phyloP scores from a whole-genome alignment of 2,329 filamentous ascomycete genomes.

The Ambrosiella xylebori region DNA sequence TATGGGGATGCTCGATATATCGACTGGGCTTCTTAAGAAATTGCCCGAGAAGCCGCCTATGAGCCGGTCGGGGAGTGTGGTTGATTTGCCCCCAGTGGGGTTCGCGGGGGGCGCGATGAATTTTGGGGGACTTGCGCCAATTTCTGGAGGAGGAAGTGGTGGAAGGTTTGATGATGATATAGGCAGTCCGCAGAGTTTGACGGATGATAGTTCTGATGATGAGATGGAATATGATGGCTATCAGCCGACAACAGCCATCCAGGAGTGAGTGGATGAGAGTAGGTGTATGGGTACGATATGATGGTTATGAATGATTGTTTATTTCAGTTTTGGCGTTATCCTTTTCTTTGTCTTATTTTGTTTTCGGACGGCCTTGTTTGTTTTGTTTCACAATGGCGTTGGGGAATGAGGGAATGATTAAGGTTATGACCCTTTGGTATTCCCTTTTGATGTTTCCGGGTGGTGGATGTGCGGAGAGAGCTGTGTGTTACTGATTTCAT shows the following conservation, averaged over 20 bases:
- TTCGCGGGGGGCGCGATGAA: neutral
- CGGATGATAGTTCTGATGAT: slow-evolving; percentile 37
- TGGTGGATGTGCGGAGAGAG: too few species aligned
- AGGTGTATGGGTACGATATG: neutral
- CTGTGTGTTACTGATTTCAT: too few species aligned
- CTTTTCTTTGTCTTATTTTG: neutral
- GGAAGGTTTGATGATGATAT: slow-evolving; percentile 17
- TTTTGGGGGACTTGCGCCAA: slow-evolving; percentile 1
- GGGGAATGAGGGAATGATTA: too few species aligned
- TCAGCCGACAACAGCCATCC: slow-evolving; percentile 9
- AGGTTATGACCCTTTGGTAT: too few species aligned
- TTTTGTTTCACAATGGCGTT: too few species aligned
- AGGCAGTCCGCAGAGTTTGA: slow-evolving; percentile 33
- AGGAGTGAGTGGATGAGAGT: slow-evolving; percentile 6
- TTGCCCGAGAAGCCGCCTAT: slow-evolving; percentile 55
- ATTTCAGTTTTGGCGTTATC: neutral
- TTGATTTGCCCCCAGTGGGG: slow-evolving; percentile 23
- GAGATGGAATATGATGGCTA: slow-evolving; percentile 31
- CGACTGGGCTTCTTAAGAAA: slow-evolving; percentile 49
- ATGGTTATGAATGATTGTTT: neutral
- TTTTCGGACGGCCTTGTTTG: neutral
- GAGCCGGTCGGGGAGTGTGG: slow-evolving; percentile 34
- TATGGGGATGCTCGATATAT: slow-evolving; percentile 62
- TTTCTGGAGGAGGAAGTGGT: slow-evolving; percentile 15
- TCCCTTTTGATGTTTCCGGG: too few species aligned